These are phyloP conservation scores for Aspergillus carlsbadensis DNA, from an alignment of 495 filamentous ascomycete species.

Conservation along the genomic window DNA sequence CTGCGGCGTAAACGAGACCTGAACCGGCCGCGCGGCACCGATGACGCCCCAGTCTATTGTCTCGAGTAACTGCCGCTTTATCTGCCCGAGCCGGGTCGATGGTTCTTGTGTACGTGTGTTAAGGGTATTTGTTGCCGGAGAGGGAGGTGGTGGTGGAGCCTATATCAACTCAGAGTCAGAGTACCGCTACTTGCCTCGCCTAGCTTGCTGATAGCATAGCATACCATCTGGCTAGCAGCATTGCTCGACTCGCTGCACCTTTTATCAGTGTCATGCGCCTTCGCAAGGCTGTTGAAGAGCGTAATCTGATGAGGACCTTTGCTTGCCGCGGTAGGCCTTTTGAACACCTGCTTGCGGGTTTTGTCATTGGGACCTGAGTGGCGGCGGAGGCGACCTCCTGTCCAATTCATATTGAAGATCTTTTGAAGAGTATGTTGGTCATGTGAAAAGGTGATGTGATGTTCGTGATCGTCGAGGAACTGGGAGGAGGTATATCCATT, in stretches of 20 bases:
- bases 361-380: constrained; percentile 33
- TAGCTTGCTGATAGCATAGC: neutral
- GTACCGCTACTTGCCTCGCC: no score
- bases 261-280: neutral
- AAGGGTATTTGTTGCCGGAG: neutral
- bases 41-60: constrained; percentile 38
- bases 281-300: constrained; percentile 2
- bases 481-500: neutral
- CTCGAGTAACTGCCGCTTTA: constrained; percentile 36
- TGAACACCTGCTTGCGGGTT: constrained; percentile 30
- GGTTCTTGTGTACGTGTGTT: neutral
- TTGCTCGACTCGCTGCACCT: neutral
- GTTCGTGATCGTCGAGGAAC: neutral
- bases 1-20: constrained; percentile 28
- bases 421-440: no score
- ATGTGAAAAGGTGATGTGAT: neutral
- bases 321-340: constrained; percentile 19
- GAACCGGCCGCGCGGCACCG: constrained; percentile 32
- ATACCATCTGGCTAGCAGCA: neutral
- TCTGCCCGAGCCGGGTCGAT: constrained; percentile 16
- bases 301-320: constrained; percentile 18
- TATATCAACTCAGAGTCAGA: no score
- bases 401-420: constrained; percentile 41
- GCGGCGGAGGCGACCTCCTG: constrained; percentile 42
- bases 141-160: neutral